Evolutionary conservation across 371 early-diverging fungal genomes (phyloP).

Genomic region (Mucor mucedo): DNA sequence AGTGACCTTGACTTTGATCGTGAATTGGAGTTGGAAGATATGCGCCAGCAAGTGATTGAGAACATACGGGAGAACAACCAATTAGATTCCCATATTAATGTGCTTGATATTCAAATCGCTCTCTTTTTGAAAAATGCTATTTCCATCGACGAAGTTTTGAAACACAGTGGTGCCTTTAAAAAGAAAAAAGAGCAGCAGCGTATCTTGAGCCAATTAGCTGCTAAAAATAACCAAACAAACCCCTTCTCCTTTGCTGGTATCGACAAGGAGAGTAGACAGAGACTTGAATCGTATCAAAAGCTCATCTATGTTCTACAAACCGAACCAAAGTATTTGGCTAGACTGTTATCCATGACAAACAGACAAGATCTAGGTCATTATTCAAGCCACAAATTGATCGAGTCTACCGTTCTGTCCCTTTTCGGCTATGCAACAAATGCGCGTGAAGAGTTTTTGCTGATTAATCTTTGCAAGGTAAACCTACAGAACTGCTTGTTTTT

Average conservation of each 20-base stretch:
- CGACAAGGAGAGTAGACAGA: slow-evolving; percentile 84
- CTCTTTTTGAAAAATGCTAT: slow-evolving; percentile 97
- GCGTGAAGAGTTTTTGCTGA: slow-evolving; percentile 96
- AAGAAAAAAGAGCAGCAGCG: slow-evolving; percentile 58
- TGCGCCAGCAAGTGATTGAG: slow-evolving; percentile 85
- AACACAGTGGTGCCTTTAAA: slow-evolving; percentile 60
- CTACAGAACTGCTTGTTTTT: background rate
- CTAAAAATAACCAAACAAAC: slow-evolving; percentile 21
- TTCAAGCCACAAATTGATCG: slow-evolving; percentile 73
- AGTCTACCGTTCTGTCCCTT: slow-evolving; percentile 89
- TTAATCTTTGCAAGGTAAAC: slow-evolving; percentile 88
- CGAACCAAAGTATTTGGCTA: slow-evolving; percentile 90
- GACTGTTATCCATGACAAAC: slow-evolving; percentile 82
- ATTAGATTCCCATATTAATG: slow-evolving; percentile 82
- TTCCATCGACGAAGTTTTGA: slow-evolving; percentile 89
- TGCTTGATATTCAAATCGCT: slow-evolving; percentile 95
- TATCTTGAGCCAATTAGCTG: slow-evolving; percentile 40
- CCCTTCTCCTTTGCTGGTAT: slow-evolving; percentile 65
- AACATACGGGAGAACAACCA: slow-evolving; percentile 90
- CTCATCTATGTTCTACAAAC: slow-evolving; percentile 97
- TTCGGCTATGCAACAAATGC: slow-evolving; percentile 96
- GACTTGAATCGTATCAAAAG: slow-evolving; percentile 85
- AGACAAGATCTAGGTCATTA: slow-evolving; percentile 51
- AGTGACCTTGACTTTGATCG: slow-evolving; percentile 92
- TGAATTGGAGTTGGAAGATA: slow-evolving; percentile 86